Evolutionary conservation across 139 green algal genomes (phyloP), one percentile per base, ranked within the genome.

Genomic region (Auxenochlorella pyrenoidosa): DNA sequence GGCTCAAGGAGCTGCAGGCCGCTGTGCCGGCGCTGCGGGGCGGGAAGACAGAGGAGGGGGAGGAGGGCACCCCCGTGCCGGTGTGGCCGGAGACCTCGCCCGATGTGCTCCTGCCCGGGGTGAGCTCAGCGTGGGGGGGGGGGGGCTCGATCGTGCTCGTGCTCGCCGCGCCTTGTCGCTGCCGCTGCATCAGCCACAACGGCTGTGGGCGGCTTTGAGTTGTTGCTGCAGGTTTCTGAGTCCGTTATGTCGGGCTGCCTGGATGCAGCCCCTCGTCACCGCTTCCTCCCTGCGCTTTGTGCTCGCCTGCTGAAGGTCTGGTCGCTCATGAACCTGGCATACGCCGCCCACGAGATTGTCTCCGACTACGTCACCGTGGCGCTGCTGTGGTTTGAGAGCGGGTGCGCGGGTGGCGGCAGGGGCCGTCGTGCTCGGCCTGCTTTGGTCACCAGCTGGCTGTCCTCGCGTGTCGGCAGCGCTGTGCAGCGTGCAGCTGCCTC

Each of bases 1-100:
- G 80, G 80, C 80, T 85, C 24, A 85, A 85, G 80, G 22, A 75
- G 60, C 80, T 85, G 41, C 80, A 85, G 32, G 30, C 40, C 8
- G 40, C 32, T 12, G 80, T 85, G 41, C 63, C 63, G 4, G 60
- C 59, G 28, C 80, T 85, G 80, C 34, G 34, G 28, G 41, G 8
- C 30, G 78, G 78, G 1, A 51, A 51, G 19, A 83, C 78, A 0
- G 16, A 83, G 78, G 78, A 65, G 4, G 38, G 43, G 44, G 63
- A 63, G 16, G 78, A 38, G n/a, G 54, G 54, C 54, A 18, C 30
- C 16, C 15, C 51, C 28, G 51, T 83, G 30, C 78, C 78, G 8
- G 26, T 10, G 5, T 83, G 38, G 30, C 51, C 51, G 2, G 54
- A 72, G 6, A 47, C 63, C 44, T 38, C 51, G 16, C n/a, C 47